Percentiles rank a stretch among this genome's conserved stretches.
phyloP scores from a whole-genome alignment of 805 yeast genomes.

The Metschnikowia lunata region DNA sequence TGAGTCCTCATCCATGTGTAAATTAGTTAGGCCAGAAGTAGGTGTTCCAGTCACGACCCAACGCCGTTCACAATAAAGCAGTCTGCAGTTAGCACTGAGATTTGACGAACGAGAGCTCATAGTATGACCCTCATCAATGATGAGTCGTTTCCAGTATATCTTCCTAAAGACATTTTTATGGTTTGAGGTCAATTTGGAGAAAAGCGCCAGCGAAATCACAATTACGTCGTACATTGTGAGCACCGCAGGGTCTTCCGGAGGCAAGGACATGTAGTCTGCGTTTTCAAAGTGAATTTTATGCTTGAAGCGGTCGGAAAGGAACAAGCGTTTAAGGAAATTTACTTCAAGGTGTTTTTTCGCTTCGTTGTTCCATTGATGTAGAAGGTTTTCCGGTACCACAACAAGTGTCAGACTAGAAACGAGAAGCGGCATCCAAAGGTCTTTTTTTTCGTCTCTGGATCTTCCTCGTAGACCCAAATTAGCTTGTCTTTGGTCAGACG shows the following conservation, averaged over 20 bases:
- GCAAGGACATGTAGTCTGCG: constrained; percentile 16
- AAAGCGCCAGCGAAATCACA: constrained; percentile 44
- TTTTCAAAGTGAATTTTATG: constrained; percentile 11
- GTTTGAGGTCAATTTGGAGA: constrained; percentile 28
- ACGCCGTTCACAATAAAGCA: constrained; percentile 52
- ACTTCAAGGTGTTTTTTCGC: constrained; percentile 49
- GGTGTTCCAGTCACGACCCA: constrained; percentile 82
- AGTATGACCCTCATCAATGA: constrained; percentile 75
- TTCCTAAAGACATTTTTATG: constrained; percentile 31
- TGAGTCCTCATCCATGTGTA: constrained; percentile 43
- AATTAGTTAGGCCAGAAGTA: constrained; percentile 60
- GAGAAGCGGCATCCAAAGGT: constrained; percentile 25
- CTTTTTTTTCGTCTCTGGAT: constrained; percentile 2
- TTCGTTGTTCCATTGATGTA: constrained; percentile 63
- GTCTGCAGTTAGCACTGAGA: constrained; percentile 45
- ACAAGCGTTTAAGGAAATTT: constrained; percentile 32
- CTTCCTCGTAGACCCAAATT: constrained; percentile 17
- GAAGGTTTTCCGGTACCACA: constrained; percentile 62
- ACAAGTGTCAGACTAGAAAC: constrained; percentile 54
- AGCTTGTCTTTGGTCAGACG: constrained; percentile 17
- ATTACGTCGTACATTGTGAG: constrained; percentile 50
- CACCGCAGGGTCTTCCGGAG: constrained; percentile 24
- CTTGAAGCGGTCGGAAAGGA: constrained; percentile 31
- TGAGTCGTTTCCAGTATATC: constrained; percentile 63
- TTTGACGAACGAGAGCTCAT: constrained; percentile 51